Base-by-base conservation (phyloP, 495 filamentous ascomycete genomes). In the Lasiosphaeria ovina region DNA sequence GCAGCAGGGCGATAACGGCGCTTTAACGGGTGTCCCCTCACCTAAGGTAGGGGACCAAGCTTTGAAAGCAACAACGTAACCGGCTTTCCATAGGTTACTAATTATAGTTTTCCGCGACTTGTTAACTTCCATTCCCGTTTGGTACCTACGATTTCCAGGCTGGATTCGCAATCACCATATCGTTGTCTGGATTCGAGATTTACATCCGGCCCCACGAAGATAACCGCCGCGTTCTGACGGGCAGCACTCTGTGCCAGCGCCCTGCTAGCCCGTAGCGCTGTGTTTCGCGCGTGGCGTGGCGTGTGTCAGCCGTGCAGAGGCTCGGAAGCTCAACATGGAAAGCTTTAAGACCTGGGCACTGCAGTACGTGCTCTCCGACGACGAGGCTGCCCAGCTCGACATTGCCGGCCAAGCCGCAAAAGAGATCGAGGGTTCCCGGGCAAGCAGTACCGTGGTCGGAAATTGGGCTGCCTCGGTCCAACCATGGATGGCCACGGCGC, bases 391-490 rank as follows among this genome's bases (percentile, higher is more conserved):
- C 35, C 72, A 70, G 50, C 60, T 58, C 34, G 65, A 58, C 35
- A 69, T 81, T 59, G 66, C 67, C 34, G 64, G 72, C 55, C 73
- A 77, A 51, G 78, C 77, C 0, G 78, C 78, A 35, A 65, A 57
- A 64, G 78, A 73, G 56, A 79, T 80, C n/a, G 69, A 79, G 63
- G 63, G 63, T 51, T 70, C 77, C 16, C 61, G 71, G 0, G 74
- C 75, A 51, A 79, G 65, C 62, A 71, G 77, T 58, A 54, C 74
- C 49, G 60, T 71, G 9, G 68, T 81, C 12, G 76, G 75, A n/a
- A 74, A 74, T 63, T 81, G 77, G 79, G 77, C 77, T 35, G 72
- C 74, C 6, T 80, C 79, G 32, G 70, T 81, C 45, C 73, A 77
- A 48, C 75, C 69, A 58, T 81, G 79, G 79, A 76, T 81, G 69